Conservation (phyloP, 225 moss, liverwort and hornwort genomes). For the Climacium dendroides region DNA sequence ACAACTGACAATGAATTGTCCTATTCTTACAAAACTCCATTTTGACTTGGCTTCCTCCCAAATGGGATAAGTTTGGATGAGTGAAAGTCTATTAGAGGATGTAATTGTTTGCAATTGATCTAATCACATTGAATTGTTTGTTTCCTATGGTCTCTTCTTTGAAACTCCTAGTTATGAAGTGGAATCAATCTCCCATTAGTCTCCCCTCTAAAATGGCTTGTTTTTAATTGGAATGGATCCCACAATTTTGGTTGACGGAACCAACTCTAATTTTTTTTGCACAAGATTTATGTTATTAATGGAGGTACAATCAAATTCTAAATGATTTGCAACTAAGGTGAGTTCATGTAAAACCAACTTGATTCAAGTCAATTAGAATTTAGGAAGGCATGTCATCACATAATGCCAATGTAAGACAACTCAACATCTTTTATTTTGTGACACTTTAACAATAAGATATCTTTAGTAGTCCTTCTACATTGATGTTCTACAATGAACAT, state of each 20-base stretch:
- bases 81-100: not conserved
- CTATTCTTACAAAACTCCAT: not conserved
- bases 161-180: accelerated
- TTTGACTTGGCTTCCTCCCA: not conserved
- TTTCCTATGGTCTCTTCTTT: accelerated
- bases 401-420: not conserved
- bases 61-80: not conserved
- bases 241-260: too few species aligned
- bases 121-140: not conserved
- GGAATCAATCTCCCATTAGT: accelerated
- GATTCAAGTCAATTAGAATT: not conserved
- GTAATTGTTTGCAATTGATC: not conserved
- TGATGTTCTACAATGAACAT: too few species aligned
- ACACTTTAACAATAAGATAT: not conserved
- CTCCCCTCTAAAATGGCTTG: accelerated
- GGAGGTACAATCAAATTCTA: accelerated
- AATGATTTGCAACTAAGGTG: too few species aligned
- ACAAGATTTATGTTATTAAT: not conserved
- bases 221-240: not conserved
- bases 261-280: accelerated
- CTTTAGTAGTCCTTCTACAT: not conserved
- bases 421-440: not conserved
- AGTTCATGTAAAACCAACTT: not conserved
- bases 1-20: not conserved
- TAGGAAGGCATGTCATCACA: too few species aligned